These are phyloP conservation scores for Fusarium domesticum DNA, from an alignment of 2,329 filamentous ascomycete species.

Conservation along the genomic window DNA sequence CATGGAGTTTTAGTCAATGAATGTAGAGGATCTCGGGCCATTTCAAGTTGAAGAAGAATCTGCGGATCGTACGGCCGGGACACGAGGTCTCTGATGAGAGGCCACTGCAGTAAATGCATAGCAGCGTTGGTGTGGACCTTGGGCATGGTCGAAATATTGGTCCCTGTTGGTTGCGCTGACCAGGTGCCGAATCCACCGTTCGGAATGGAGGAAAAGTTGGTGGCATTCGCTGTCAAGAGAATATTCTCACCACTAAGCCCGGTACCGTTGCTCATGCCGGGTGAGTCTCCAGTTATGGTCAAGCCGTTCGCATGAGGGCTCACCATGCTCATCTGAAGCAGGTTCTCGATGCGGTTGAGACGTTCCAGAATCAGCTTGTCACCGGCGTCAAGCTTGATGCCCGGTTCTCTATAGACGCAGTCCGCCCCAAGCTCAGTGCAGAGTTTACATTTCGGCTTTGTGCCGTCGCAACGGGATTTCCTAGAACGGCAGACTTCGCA, in stretches of 20 bases:
- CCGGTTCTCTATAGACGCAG: slow-evolving; percentile 80
- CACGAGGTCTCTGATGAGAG: slow-evolving; percentile 73
- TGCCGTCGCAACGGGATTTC: slow-evolving; percentile 77
- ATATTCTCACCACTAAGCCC: slow-evolving; percentile 56
- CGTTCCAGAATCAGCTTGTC: slow-evolving; percentile 83
- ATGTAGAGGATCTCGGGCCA: slow-evolving; percentile 72
- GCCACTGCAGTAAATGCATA: slow-evolving; percentile 75
- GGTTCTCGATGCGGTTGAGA: slow-evolving; percentile 70
- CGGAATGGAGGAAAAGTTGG: slow-evolving; percentile 54
- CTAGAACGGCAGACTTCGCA: slow-evolving; percentile 79
- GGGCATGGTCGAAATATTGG: slow-evolving; percentile 81
- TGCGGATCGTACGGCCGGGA: slow-evolving; percentile 76
- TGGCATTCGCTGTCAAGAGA: slow-evolving; percentile 41
- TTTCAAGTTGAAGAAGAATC: slow-evolving; percentile 76
- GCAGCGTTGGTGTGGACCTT: slow-evolving; percentile 80
- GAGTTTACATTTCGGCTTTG: slow-evolving; percentile 78
- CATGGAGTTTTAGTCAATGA: slow-evolving; percentile 62
- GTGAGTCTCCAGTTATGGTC: slow-evolving; percentile 59
- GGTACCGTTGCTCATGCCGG: slow-evolving; percentile 62
- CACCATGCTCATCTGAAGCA: slow-evolving; percentile 69
- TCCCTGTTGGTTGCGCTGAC: slow-evolving; percentile 51
- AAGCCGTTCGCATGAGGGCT: slow-evolving; percentile 49
- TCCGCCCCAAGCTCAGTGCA: slow-evolving; percentile 79
- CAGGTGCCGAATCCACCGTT: slow-evolving; percentile 70
- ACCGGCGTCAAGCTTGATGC: slow-evolving; percentile 81